A percentile compares a stretch with the other conserved stretches of the same genome.
Conservation (phyloP, 495 filamentous ascomycete genomes). For the Pyronema omphalodes region DNA sequence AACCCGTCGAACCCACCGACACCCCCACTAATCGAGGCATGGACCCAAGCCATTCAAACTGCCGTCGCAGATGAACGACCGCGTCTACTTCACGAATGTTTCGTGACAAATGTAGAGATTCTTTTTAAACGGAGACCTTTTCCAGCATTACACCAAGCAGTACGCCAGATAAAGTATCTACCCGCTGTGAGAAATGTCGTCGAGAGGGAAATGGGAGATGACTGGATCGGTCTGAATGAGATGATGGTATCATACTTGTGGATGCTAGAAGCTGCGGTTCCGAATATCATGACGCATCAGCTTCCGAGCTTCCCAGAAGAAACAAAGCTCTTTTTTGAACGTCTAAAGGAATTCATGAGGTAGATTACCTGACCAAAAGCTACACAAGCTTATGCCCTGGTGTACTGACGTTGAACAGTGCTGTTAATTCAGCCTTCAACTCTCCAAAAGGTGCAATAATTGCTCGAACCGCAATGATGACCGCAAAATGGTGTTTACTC, state of each 20-base stretch:
- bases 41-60: background rate
- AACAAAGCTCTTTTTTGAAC: background rate
- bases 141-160: background rate
- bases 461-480: background rate
- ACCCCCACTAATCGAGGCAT: background rate
- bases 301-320: background rate
- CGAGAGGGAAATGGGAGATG: constrained; percentile 11
- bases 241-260: constrained; percentile 15
- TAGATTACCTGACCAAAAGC: background rate
- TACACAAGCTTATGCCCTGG: background rate
- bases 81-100: background rate
- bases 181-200: background rate
- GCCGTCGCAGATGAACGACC: background rate
- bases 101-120: background rate
- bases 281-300: constrained; percentile 1
- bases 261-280: constrained; percentile 8
- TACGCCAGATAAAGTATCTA: background rate
- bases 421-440: background rate
- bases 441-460: background rate
- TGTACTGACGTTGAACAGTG: background rate
- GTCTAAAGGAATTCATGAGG: background rate
- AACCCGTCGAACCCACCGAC: background rate
- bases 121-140: background rate
- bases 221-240: constrained; percentile 19
- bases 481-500: background rate